Evolutionary conservation across 2,329 filamentous ascomycete species (phyloP).

Genomic region (Aspergillus persii): DNA sequence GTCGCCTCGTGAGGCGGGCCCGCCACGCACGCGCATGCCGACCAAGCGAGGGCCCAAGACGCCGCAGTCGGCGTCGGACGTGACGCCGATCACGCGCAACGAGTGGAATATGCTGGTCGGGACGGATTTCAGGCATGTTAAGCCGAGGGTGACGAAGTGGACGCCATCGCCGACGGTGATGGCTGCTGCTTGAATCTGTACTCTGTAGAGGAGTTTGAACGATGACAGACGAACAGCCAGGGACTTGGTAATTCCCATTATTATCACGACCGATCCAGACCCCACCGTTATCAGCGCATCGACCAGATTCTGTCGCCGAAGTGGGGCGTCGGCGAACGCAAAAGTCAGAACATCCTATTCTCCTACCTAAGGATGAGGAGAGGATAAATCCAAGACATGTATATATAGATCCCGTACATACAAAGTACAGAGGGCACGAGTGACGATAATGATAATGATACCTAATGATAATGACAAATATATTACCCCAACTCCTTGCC

Average conservation of each 20-base stretch:
- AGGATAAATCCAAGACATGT: no score
- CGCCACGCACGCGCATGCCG: constrained; percentile 18
- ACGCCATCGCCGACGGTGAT: constrained; percentile 35
- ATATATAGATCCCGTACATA: no score
- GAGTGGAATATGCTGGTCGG: constrained; percentile 43
- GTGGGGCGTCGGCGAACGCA: no score
- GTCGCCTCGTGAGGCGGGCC: constrained; percentile 20
- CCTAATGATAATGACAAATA: background rate
- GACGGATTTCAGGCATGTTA: constrained; percentile 28
- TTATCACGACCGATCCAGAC: no score
- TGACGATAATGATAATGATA: background rate
- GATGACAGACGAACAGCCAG: background rate
- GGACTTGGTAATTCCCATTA: no score
- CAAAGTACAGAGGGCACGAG: background rate
- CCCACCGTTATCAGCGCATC: no score
- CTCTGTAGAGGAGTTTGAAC: background rate
- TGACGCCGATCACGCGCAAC: constrained; percentile 42
- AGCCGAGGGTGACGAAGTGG: constrained; percentile 38
- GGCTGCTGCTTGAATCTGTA: constrained; percentile 23
- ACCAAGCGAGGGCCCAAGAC: constrained; percentile 37
- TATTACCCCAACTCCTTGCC: no score
- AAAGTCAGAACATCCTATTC: no score
- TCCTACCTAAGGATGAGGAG: no score
- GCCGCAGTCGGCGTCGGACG: constrained; percentile 42
- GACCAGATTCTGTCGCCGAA: no score